Percentiles rank a stretch among this genome's conserved stretches.
These are phyloP conservation scores for Metahyphopichia silvanorum DNA, from an alignment of 805 yeast genomes.

Conservation along the genomic window DNA sequence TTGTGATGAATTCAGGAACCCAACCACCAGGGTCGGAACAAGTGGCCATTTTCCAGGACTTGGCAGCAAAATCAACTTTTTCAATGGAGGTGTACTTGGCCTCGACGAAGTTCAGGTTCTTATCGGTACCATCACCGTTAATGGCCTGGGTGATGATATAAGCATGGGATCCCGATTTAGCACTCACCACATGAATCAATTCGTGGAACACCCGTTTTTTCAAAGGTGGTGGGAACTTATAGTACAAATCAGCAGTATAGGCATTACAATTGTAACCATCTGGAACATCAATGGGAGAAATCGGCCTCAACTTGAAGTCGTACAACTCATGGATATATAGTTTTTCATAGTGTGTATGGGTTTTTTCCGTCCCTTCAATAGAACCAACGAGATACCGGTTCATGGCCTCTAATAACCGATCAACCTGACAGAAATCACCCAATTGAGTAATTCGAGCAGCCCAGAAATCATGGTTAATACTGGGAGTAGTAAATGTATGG, in stretches of 20 bases:
- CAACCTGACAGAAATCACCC: too few relatives aligned
- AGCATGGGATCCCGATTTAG: conserved; percentile 11
- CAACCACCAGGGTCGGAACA: conserved; percentile 37
- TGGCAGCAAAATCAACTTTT: conserved; percentile 16
- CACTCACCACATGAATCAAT: conserved; percentile 25
- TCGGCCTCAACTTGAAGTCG: conserved; percentile 19
- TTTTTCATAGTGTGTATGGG: conserved; percentile 36
- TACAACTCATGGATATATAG: conserved; percentile 32
- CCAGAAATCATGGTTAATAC: conserved; percentile 1
- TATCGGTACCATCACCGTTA: conserved; percentile 21
- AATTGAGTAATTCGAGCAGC: conserved; percentile 1
- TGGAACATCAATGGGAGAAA: conserved; percentile 7
- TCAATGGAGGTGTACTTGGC: conserved; percentile 39
- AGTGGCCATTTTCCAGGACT: conserved; percentile 37
- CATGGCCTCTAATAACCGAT: too few relatives aligned
- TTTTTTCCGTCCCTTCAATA: conserved; percentile 8
- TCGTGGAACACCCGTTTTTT: conserved; percentile 34
- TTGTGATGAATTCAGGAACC: conserved; percentile 36
- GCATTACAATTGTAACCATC: conserved; percentile 13
- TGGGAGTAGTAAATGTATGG: not conserved
- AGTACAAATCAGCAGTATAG: conserved; percentile 29
- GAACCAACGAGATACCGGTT: not conserved
- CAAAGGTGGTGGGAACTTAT: conserved; percentile 36
- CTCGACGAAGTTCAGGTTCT: conserved; percentile 14
- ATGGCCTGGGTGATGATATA: conserved; percentile 32